Conservation (phyloP, 768 basidiomycete species). For the Russula brevipes region DNA sequence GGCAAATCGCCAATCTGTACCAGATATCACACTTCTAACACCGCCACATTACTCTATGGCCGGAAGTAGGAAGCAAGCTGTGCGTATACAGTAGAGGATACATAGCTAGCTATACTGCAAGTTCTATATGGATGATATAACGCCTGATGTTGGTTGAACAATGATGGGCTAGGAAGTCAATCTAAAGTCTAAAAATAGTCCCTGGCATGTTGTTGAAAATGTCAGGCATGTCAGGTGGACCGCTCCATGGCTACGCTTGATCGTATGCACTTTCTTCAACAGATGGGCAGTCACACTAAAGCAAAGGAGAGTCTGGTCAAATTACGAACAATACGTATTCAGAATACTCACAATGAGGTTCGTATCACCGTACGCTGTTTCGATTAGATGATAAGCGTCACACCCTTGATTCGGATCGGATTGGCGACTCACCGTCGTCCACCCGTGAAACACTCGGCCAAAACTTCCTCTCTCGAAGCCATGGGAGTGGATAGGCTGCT, state of each 20-base stretch:
- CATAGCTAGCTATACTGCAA: neutral
- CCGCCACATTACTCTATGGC: neutral
- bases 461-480: slow-evolving; percentile 85
- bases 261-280: slow-evolving; percentile 67
- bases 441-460: slow-evolving; percentile 93
- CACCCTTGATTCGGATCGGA: neutral
- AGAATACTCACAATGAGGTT: slow-evolving; percentile 70
- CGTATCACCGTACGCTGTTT: slow-evolving; percentile 81
- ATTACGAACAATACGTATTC: neutral
- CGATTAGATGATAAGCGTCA: slow-evolving; percentile 15
- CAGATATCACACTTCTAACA: neutral
- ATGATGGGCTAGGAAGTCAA: slow-evolving; percentile 31
- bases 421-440: slow-evolving; percentile 73
- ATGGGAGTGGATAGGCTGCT: slow-evolving; percentile 86
- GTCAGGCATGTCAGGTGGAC: neutral
- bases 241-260: slow-evolving; percentile 26
- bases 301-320: slow-evolving; percentile 16
- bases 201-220: slow-evolving; percentile 24
- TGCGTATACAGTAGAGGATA: neutral
- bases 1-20: too few relatives aligned
- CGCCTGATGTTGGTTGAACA: slow-evolving; percentile 61
- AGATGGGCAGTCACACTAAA: slow-evolving; percentile 78
- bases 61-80: neutral
- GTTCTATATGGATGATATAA: neutral
- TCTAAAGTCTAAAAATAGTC: slow-evolving; percentile 51